phyloP scores from a whole-genome alignment of 768 basidiomycete genomes.

The Nidula microcarpa region DNA sequence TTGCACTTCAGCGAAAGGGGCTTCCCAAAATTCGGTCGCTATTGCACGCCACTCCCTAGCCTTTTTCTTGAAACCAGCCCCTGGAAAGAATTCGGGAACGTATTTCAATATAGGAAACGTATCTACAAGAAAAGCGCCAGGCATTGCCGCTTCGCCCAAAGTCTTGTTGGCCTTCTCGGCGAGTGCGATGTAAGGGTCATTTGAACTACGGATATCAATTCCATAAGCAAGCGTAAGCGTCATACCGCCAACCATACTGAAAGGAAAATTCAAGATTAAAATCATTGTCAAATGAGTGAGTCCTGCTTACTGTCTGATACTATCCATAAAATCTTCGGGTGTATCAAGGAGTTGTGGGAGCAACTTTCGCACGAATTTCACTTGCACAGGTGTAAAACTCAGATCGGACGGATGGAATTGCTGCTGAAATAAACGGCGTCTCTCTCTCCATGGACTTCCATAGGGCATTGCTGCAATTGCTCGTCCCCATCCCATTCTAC shows the following conservation, averaged over 20 bases:
- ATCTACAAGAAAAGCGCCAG: slow-evolving; percentile 21
- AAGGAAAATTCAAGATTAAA: background rate
- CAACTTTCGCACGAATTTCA: background rate
- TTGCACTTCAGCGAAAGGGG: no score
- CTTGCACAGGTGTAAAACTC: background rate
- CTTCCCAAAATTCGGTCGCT: no score
- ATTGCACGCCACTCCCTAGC: slow-evolving; percentile 31
- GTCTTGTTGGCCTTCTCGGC: slow-evolving; percentile 11
- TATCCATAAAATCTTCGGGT: background rate
- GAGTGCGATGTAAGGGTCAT: slow-evolving; percentile 18
- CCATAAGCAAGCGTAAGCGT: slow-evolving; percentile 17
- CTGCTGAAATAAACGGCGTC: background rate
- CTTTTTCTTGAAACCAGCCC: slow-evolving; percentile 29
- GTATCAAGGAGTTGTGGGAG: background rate
- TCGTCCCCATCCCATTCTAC: background rate
- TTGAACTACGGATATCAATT: slow-evolving; percentile 10
- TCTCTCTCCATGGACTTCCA: background rate
- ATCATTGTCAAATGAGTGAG: background rate
- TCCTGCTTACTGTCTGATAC: background rate
- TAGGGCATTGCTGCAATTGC: background rate
- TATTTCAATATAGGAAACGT: slow-evolving; percentile 20
- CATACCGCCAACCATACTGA: background rate
- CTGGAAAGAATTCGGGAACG: slow-evolving; percentile 27
- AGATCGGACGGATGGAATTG: background rate
- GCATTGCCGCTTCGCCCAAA: slow-evolving; percentile 8